Conservation (phyloP, 495 filamentous ascomycete species). For the Penicillium salamii region DNA sequence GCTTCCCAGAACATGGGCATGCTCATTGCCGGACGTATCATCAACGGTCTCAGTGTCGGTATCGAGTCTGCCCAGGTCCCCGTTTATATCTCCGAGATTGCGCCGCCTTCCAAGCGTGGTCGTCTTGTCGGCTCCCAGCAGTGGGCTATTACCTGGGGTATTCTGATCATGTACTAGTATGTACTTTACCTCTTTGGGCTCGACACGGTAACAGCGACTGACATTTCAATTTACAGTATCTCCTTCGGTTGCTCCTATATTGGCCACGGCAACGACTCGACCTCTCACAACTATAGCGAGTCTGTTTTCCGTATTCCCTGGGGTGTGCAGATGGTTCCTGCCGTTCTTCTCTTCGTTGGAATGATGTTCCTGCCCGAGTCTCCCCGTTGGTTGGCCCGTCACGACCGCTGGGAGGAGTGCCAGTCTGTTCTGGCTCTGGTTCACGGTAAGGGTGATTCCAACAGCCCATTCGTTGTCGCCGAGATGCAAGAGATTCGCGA, state of each 20-base stretch:
- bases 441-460: slow-evolving; percentile 66
- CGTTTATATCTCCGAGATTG: slow-evolving; percentile 75
- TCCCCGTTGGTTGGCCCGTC: slow-evolving; percentile 74
- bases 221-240: slow-evolving; percentile 36
- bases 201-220: not conserved
- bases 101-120: slow-evolving; percentile 69
- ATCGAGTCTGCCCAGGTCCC: slow-evolving; percentile 80
- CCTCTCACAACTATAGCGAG: slow-evolving; percentile 30
- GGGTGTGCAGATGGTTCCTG: slow-evolving; percentile 76
- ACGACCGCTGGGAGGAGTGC: slow-evolving; percentile 74
- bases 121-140: slow-evolving; percentile 72
- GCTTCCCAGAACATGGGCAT: slow-evolving; percentile 74
- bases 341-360: slow-evolving; percentile 59
- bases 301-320: slow-evolving; percentile 72
- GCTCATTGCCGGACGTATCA: slow-evolving; percentile 70
- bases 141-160: slow-evolving; percentile 83
- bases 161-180: slow-evolving; percentile 74
- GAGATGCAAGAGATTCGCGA: slow-evolving; percentile 71
- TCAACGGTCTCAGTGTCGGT: slow-evolving; percentile 77
- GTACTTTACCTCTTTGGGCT: not conserved
- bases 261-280: slow-evolving; percentile 14
- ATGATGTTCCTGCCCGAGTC: slow-evolving; percentile 73
- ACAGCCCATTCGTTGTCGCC: slow-evolving; percentile 57
- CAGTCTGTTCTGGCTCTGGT: slow-evolving; percentile 61
- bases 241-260: slow-evolving; percentile 74